A percentile compares a stretch with the other conserved stretches of the same genome.
Evolutionary conservation across 805 yeast species (phyloP).

Genomic region (Clavispora santaluciae): DNA sequence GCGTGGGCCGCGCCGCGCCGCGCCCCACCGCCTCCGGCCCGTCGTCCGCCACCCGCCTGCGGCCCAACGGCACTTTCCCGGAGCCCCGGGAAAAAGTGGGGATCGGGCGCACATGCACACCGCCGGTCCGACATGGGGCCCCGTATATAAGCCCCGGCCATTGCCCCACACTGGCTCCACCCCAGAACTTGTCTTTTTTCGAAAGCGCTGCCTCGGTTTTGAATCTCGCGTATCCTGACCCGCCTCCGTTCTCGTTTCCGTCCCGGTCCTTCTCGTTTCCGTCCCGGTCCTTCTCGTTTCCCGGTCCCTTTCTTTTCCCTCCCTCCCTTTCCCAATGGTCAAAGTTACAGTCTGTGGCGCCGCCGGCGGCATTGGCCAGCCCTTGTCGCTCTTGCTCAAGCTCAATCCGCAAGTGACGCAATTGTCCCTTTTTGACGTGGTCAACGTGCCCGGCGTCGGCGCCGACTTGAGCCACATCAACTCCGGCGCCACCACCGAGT

Average conservation of each 20-base stretch:
- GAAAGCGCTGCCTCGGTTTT: too few species aligned
- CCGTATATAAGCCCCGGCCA: not conserved
- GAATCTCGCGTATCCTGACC: too few species aligned
- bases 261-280: too few species aligned
- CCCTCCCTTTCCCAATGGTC: conserved; percentile 24
- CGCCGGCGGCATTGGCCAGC: conserved; percentile 94
- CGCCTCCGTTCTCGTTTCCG: too few species aligned
- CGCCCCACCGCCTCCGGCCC: not conserved
- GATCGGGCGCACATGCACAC: not conserved
- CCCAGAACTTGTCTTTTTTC: too few species aligned
- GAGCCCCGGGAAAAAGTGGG: conserved; percentile 1
- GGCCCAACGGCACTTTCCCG: not conserved
- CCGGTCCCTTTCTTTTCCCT: not conserved
- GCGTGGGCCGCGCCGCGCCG: too few species aligned
- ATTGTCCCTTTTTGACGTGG: conserved; percentile 79
- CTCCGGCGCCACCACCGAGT: conserved; percentile 56
- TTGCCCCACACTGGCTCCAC: conserved; percentile 1
- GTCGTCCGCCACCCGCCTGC: not conserved
- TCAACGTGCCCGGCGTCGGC: conserved; percentile 80
- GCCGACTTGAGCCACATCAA: conserved; percentile 84
- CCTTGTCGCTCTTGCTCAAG: conserved; percentile 76
- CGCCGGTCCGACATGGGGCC: not conserved
- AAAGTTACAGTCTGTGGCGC: conserved; percentile 89
- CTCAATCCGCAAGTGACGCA: conserved; percentile 58
- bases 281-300: not conserved